Percentiles rank a stretch among this genome's conserved stretches.
Evolutionary conservation across 1,284 basidiomycete genomes (phyloP).

Genomic region (Ceratorhiza oryzae-sativae): DNA sequence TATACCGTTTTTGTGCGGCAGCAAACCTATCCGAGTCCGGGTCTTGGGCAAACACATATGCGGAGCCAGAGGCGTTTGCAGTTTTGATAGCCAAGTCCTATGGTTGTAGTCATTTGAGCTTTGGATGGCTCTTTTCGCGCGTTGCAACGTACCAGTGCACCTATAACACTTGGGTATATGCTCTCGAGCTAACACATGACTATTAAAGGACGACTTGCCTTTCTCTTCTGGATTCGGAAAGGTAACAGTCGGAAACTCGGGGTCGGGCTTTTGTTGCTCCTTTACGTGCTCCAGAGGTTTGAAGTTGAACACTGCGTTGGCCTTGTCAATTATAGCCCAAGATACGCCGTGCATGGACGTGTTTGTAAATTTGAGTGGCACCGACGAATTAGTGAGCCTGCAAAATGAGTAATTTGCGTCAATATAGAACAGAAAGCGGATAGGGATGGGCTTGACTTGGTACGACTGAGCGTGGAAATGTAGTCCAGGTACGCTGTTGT

Average conservation of each 20-base stretch:
- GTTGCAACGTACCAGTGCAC: conserved; percentile 58
- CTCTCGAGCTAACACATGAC: not conserved
- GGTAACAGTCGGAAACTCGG: conserved; percentile 80
- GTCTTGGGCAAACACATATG: conserved; percentile 82
- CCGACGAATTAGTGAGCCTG: conserved; percentile 27
- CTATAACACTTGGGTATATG: conserved; percentile 50
- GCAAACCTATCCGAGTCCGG: conserved; percentile 85
- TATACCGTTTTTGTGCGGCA: conserved; percentile 74
- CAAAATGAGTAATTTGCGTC: not conserved
- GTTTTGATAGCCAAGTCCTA: conserved; percentile 73
- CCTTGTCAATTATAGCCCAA: conserved; percentile 64
- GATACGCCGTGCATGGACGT: conserved; percentile 90
- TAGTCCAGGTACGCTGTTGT: conserved; percentile 64
- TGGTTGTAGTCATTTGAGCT: not conserved
- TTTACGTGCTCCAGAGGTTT: conserved; percentile 64
- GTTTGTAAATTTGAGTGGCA: conserved; percentile 67
- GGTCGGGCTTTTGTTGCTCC: conserved; percentile 74
- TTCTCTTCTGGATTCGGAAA: conserved; percentile 91
- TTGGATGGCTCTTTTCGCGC: not conserved
- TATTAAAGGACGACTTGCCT: conserved; percentile 54
- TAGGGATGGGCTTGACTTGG: conserved; percentile 57
- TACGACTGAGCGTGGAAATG: conserved; percentile 55
- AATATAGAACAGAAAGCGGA: not conserved
- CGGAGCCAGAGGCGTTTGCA: conserved; percentile 60
- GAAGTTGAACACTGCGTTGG: conserved; percentile 67